phyloP scores from a whole-genome alignment of 1,139 yeast species.

The Debaryomyces subglobosus region DNA sequence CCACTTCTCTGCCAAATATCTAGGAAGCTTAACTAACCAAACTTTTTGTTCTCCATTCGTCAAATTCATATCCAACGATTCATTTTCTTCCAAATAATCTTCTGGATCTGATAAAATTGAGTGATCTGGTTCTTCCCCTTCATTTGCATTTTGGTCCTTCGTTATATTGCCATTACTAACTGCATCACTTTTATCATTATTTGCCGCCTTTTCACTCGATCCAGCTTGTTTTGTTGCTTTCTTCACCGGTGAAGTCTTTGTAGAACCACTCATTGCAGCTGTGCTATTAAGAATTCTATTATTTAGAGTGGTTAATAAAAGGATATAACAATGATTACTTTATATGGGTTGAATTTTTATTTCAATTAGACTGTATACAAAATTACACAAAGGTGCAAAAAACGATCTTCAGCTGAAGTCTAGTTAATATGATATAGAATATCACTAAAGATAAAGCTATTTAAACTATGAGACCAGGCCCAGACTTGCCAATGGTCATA shows the following conservation, averaged over 20 bases:
- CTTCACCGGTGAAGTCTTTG: conserved; percentile 17
- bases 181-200: conserved; percentile 10
- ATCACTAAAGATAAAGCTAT: background rate
- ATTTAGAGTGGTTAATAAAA: conserved; percentile 5
- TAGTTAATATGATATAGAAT: background rate
- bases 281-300: background rate
- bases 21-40: conserved; percentile 91
- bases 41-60: conserved; percentile 63
- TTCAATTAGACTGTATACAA: background rate
- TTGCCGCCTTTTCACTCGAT: background rate
- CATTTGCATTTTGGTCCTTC: conserved; percentile 11
- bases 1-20: conserved; percentile 85
- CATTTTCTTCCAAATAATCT: conserved; percentile 54
- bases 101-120: conserved; percentile 49
- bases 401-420: background rate
- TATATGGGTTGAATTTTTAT: background rate
- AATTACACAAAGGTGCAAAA: conserved; percentile 5
- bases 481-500: conserved; percentile 13
- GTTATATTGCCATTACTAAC: conserved; percentile 1
- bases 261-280: conserved; percentile 18
- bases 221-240: conserved; percentile 9
- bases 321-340: background rate
- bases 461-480: background rate
- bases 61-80: conserved; percentile 66
- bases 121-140: conserved; percentile 30